These are phyloP conservation scores for Gossypium rotundifolium DNA, from an alignment of 345 rosid genomes.

Conservation along the genomic window DNA sequence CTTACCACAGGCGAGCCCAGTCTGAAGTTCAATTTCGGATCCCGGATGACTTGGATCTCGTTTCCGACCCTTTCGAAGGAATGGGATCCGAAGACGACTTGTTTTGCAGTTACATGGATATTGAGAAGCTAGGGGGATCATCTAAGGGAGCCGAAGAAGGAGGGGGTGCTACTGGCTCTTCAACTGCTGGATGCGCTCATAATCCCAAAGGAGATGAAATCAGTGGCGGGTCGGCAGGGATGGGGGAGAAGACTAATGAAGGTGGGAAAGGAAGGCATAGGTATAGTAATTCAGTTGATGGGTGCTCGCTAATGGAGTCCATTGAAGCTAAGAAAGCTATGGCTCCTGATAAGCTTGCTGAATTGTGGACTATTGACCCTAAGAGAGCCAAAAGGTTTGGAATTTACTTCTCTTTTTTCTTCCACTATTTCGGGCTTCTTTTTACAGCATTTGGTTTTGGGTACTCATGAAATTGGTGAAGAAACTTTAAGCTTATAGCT, in stretches of 20 bases:
- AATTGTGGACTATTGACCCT: conserved; percentile 79
- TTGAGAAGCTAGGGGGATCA: conserved; percentile 67
- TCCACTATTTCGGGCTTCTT: background rate
- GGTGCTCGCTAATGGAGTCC: conserved; percentile 49
- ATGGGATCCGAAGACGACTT: conserved; percentile 80
- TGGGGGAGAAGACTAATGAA: conserved; percentile 11
- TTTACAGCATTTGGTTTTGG: background rate
- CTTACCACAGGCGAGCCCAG: conserved; percentile 73
- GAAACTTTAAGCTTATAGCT: background rate
- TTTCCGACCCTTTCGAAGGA: conserved; percentile 56
- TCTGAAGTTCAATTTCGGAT: conserved; percentile 77
- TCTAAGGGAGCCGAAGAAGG: conserved; percentile 22
- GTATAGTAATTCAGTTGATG: conserved; percentile 78
- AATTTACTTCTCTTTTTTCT: background rate
- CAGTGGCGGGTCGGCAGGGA: conserved; percentile 13
- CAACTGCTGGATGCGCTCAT: conserved; percentile 8
- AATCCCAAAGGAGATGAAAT: conserved; percentile 28
- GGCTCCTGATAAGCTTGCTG: conserved; percentile 88
- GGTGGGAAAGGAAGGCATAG: conserved; percentile 53
- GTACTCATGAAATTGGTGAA: background rate
- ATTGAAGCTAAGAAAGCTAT: conserved; percentile 93
- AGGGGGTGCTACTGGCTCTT: conserved; percentile 27
- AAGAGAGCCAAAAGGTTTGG: conserved; percentile 82
- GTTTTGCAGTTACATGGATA: conserved; percentile 74
- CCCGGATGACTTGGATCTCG: conserved; percentile 66